These are phyloP conservation scores for Wallacemonas rigidus DNA, from an alignment of 208 protist species.

Conservation along the genomic window DNA sequence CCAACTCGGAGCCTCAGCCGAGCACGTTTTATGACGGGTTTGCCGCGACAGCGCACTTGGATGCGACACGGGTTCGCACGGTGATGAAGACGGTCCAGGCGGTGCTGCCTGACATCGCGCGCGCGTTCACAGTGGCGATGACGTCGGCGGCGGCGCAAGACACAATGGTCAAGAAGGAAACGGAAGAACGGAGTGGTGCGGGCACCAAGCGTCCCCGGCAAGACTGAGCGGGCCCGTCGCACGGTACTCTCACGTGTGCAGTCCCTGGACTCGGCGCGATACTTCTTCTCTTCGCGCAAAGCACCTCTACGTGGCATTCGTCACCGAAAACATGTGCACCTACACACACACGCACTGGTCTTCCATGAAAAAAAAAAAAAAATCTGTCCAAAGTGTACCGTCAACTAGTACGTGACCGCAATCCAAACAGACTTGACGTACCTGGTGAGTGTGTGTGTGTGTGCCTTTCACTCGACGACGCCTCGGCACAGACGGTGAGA, in stretches of 20 bases:
- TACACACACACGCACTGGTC: background rate
- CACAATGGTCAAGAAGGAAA: background rate
- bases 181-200: background rate
- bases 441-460: too few species aligned
- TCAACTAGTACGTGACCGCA: too few species aligned
- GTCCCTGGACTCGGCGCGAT: too few species aligned
- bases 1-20: slow-evolving; percentile 22
- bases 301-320: too few species aligned
- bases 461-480: too few species aligned
- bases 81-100: slow-evolving; percentile 50
- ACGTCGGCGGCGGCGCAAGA: slow-evolving; percentile 6
- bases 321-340: background rate
- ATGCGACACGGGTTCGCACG: slow-evolving; percentile 49
- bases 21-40: slow-evolving; percentile 62
- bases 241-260: too few species aligned
- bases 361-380: background rate
- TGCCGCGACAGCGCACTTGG: slow-evolving; percentile 57
- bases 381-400: too few species aligned
- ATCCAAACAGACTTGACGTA: too few species aligned
- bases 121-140: slow-evolving; percentile 32
- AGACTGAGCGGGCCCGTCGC: background rate
- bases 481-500: too few species aligned
- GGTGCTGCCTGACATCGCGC: slow-evolving; percentile 31
- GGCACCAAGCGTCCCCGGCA: background rate
- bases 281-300: too few species aligned